Evolutionary conservation across 441 rosid species (phyloP).

Genomic region (Aleurites moluccanus): DNA sequence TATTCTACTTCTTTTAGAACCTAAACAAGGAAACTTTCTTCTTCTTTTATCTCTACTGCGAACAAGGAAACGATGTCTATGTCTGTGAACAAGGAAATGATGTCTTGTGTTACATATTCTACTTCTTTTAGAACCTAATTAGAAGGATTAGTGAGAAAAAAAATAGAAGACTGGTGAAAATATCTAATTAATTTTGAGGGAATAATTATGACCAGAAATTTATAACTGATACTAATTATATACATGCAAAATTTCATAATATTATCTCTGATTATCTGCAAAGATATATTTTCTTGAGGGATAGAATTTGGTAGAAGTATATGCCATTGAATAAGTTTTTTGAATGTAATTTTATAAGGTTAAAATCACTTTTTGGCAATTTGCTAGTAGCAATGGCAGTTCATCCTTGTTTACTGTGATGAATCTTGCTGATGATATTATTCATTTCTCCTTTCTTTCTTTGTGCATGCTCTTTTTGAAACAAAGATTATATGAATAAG

Average conservation of each 20-base stretch:
- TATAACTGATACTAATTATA: not conserved
- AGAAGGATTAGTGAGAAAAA: conserved; percentile 10
- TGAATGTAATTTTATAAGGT: not conserved
- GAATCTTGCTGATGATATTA: not conserved
- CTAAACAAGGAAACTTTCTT: too few species aligned
- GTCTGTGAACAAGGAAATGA: not conserved
- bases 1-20: not conserved
- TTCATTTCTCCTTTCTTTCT: not conserved
- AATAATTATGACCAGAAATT: conserved; percentile 15
- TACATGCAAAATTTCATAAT: not conserved
- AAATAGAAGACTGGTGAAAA: conserved; percentile 14
- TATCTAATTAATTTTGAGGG: too few species aligned
- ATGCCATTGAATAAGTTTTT: not conserved
- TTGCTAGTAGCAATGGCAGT: not conserved
- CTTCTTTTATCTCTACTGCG: not conserved
- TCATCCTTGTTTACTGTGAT: conserved; percentile 1
- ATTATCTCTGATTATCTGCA: not conserved
- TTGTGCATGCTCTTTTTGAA: not conserved
- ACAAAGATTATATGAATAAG: not conserved
- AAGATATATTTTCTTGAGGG: not conserved
- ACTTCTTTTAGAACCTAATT: not conserved
- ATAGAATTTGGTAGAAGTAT: not conserved
- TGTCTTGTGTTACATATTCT: not conserved
- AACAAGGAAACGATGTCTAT: too few species aligned
- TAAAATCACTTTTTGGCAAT: not conserved